These are phyloP conservation scores for Monosporascus sp. DNA, from an alignment of 2,329 filamentous ascomycete species.

Conservation along the genomic window DNA sequence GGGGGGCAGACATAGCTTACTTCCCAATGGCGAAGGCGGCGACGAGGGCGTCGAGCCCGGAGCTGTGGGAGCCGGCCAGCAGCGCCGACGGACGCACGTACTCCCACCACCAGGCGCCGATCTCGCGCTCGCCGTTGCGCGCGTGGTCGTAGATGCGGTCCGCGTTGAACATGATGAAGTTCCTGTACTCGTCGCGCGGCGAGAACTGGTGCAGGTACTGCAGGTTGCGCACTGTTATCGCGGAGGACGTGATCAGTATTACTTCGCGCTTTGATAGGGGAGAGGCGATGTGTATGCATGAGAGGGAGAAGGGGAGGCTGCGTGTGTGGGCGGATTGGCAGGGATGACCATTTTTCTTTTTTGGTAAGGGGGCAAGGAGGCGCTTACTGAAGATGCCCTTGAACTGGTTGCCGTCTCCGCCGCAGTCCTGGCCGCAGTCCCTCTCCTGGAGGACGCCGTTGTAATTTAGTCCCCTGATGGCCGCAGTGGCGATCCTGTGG, in stretches of 20 bases:
- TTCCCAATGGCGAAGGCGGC: constrained; percentile 38
- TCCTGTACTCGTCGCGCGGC: constrained; percentile 42
- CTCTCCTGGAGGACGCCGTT: constrained; percentile 45
- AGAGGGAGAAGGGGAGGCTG: background rate
- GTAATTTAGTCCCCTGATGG: constrained; percentile 38
- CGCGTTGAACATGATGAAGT: constrained; percentile 57
- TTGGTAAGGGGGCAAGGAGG: background rate
- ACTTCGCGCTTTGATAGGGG: background rate
- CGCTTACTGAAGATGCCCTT: constrained; percentile 57
- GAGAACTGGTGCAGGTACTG: constrained; percentile 49
- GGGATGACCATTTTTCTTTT: background rate
- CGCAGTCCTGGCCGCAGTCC: constrained; percentile 40
- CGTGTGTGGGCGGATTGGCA: background rate
- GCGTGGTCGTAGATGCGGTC: constrained; percentile 60
- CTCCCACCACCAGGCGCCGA: constrained; percentile 63
- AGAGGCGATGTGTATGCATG: background rate
- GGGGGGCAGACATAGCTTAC: background rate
- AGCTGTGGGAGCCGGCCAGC: constrained; percentile 47
- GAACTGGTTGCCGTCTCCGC: constrained; percentile 56
- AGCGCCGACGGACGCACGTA: constrained; percentile 46
- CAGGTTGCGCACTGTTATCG: constrained; percentile 48
- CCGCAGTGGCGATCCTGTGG: constrained; percentile 45
- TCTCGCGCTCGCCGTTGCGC: constrained; percentile 39
- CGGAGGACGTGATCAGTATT: too few species aligned
- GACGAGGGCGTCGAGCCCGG: constrained; percentile 62